These are phyloP conservation scores for Gossypium turneri DNA, from an alignment of 345 rosid species.

Conservation along the genomic window DNA sequence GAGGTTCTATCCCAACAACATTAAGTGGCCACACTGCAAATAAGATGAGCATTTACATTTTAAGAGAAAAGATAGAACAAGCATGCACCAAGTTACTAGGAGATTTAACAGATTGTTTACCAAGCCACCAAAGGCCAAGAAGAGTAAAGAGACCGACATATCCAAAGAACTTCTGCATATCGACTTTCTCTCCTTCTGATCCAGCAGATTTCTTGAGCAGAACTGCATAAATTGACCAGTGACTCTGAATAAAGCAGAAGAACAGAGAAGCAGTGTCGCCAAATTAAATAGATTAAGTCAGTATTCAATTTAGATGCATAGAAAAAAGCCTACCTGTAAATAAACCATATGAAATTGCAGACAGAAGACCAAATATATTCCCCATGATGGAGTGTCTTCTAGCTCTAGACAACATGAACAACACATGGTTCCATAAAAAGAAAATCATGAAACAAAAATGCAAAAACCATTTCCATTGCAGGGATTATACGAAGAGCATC, in stretches of 20 bases:
- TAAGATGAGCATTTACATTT: not conserved
- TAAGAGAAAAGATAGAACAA: not conserved
- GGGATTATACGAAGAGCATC: too few relatives aligned
- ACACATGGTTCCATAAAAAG: not conserved
- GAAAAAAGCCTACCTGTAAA: slow-evolving; percentile 43
- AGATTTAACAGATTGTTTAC: slow-evolving; percentile 29
- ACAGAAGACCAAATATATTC: slow-evolving; percentile 49
- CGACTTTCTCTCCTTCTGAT: slow-evolving; percentile 47
- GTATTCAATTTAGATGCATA: not conserved
- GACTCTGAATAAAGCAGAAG: not conserved
- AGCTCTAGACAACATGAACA: slow-evolving; percentile 29
- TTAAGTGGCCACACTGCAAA: slow-evolving; percentile 60
- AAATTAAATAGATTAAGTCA: slow-evolving; percentile 1
- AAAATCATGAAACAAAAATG: not conserved
- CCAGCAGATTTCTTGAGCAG: slow-evolving; percentile 57
- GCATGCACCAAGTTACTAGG: not conserved
- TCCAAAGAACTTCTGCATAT: slow-evolving; percentile 56
- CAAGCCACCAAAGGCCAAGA: slow-evolving; percentile 69
- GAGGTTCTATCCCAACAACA: slow-evolving; percentile 51
- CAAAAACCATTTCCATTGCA: not conserved
- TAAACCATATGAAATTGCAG: slow-evolving; percentile 50
- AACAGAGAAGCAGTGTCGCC: slow-evolving; percentile 2
- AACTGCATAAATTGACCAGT: slow-evolving; percentile 31
- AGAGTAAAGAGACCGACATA: slow-evolving; percentile 54
- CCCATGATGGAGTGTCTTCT: slow-evolving; percentile 45